Evolutionary conservation across 2,329 filamentous ascomycete species (phyloP).

Genomic region (Conoideocrella luteorostrata): DNA sequence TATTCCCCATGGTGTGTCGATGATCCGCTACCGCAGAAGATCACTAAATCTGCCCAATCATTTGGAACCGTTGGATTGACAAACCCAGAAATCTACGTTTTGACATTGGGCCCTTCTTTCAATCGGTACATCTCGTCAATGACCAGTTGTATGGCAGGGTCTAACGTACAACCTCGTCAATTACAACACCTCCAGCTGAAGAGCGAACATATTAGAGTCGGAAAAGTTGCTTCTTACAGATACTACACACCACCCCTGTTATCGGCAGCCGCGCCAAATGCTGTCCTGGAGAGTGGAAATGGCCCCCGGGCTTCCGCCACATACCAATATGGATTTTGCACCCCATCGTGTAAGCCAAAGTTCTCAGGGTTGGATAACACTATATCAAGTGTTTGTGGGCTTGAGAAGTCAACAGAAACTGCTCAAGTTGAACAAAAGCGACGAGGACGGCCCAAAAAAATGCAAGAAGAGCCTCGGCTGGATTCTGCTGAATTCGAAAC

Average conservation of each 20-base stretch:
- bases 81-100: slow-evolving; percentile 30
- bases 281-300: not conserved
- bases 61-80: slow-evolving; percentile 24
- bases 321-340: slow-evolving; percentile 10
- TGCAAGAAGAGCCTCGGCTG: not conserved
- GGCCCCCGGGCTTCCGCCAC: slow-evolving; percentile 4
- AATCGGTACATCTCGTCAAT: slow-evolving; percentile 31
- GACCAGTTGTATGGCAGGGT: slow-evolving; percentile 27
- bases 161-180: slow-evolving; percentile 25
- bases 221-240: slow-evolving; percentile 30
- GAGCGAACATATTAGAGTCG: slow-evolving; percentile 28
- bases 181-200: slow-evolving; percentile 27
- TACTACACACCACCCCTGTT: slow-evolving; percentile 18
- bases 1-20: slow-evolving; percentile 28
- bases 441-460: slow-evolving; percentile 3
- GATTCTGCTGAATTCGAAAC: not conserved
- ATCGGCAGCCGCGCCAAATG: not conserved
- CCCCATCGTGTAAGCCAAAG: not conserved
- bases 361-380: not conserved
- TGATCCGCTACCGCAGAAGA: slow-evolving; percentile 25
- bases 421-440: not conserved
- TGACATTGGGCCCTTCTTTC: slow-evolving; percentile 30
- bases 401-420: not conserved
- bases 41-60: slow-evolving; percentile 22
- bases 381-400: slow-evolving; percentile 1